phyloP scores from a whole-genome alignment of 2,329 filamentous ascomycete species.

The Biscogniauxia marginata region DNA sequence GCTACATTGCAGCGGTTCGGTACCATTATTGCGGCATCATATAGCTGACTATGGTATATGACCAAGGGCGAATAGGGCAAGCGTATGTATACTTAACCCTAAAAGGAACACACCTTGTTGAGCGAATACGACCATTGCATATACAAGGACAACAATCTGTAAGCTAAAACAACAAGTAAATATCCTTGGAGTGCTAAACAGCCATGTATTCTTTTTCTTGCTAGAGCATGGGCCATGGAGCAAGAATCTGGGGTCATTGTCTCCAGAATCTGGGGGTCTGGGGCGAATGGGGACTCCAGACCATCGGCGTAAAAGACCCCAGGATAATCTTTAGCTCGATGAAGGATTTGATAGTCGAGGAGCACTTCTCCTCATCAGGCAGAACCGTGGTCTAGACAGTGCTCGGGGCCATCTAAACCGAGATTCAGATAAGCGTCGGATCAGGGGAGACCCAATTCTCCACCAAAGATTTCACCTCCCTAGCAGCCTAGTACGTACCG shows the following conservation, averaged over 20 bases:
- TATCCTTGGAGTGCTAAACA: neutral
- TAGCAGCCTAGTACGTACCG: neutral
- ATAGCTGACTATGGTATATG: neutral
- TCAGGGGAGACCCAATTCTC: neutral
- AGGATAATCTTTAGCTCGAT: neutral
- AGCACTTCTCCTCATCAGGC: neutral
- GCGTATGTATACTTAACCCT: neutral
- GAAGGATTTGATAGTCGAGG: neutral
- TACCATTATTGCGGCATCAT: neutral
- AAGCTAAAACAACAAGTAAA: neutral
- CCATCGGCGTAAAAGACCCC: neutral
- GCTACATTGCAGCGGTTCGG: neutral
- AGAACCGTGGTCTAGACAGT: neutral
- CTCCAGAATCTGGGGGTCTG: neutral
- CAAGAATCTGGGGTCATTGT: neutral
- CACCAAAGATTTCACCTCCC: conserved; percentile 1
- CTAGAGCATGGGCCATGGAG: neutral
- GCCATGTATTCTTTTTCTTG: too few relatives aligned
- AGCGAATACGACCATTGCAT: neutral
- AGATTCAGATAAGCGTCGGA: neutral
- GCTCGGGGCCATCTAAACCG: neutral
- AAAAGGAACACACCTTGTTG: neutral
- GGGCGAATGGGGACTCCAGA: neutral
- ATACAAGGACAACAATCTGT: neutral
- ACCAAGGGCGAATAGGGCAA: neutral